Base-by-base conservation (phyloP, 306 rosid genomes). In the Adenanthera pavonina region DNA sequence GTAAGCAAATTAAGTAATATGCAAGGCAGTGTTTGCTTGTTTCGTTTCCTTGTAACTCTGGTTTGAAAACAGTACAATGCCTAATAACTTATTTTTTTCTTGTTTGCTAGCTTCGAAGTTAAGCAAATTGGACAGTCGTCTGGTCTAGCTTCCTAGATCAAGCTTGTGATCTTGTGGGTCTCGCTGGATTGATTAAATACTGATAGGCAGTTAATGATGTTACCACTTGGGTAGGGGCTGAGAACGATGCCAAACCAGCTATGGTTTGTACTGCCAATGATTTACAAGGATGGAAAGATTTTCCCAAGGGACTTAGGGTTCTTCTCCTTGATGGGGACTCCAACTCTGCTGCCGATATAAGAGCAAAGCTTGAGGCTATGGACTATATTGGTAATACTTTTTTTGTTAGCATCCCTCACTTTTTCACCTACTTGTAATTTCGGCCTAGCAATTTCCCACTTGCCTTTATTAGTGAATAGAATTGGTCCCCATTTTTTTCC, bases 161-260 rank as follows among this genome's bases (percentile, higher is more conserved):
- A 84, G 87, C 81, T 81, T 74, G 75, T 81, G 67, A 77, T 82
- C 75, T 76, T 76, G 60, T 86, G 89, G 92, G 73, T 85, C 79
- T 77, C 76, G 89, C 91, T 87, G 90, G 81, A 72, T n/a, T 83
- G 53, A 47, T 84, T 82, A 60, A 75, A 80, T 81, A 87, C 48
- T 86, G 81, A 65, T 77, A 34, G 79, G 77, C 56, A 61, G 82
- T 8, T 51, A 41, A 75, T 72, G 88, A 82, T 86, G 81, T 67
- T 79, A 82, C 71, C 36, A 36, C 78, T 77, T 70, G 34, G 46
- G 64, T 67, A 20, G 85, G 85, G 85, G 74, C 84, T 57, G 90
- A 92, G 94, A 89, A 93, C 82, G 92, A 94, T 96, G 99, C 98
- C 89, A 92, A 87, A 87, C 94, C 94, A 96, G 97, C 98, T 89